phyloP scores from a whole-genome alignment of 2,329 filamentous ascomycete genomes.

The Aspergillus intermedius region DNA sequence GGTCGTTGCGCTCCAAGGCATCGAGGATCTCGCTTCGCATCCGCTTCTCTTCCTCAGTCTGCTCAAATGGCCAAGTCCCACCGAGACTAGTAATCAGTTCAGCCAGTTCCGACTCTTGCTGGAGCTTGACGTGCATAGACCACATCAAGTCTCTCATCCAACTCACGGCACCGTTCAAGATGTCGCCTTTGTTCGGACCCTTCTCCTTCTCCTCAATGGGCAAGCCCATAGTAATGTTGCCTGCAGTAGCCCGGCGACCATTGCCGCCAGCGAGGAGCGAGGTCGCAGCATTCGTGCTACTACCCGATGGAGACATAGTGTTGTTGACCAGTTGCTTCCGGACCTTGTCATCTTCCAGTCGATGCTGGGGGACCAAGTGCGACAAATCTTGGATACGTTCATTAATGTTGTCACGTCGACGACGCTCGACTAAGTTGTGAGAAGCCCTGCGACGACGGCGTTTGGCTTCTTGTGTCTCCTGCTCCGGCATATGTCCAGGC shows the following conservation, averaged over 20 bases:
- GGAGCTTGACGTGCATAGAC: constrained; percentile 82
- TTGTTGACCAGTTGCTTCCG: constrained; percentile 92
- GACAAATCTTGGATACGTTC: constrained; percentile 96
- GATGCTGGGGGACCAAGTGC: constrained; percentile 82
- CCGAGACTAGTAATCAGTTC: constrained; percentile 67
- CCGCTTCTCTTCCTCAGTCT: constrained; percentile 85
- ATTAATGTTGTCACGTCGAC: constrained; percentile 95
- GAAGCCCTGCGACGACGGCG: constrained; percentile 84
- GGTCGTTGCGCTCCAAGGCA: constrained; percentile 73
- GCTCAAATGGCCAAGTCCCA: constrained; percentile 69
- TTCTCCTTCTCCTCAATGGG: constrained; percentile 97
- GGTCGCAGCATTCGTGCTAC: constrained; percentile 56
- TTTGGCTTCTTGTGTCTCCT: constrained; percentile 88
- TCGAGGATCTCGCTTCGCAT: constrained; percentile 93
- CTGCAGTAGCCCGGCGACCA: constrained; percentile 69
- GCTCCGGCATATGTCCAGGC: constrained; percentile 37
- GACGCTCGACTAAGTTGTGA: constrained; percentile 91
- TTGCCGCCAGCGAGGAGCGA: constrained; percentile 81
- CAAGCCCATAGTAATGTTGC: constrained; percentile 85
- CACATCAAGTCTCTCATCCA: constrained; percentile 98
- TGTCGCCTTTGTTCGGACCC: constrained; percentile 96
- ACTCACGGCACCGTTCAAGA: constrained; percentile 91
- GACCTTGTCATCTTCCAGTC: constrained; percentile 94
- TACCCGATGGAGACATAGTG: constrained; percentile 73
- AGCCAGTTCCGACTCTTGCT: constrained; percentile 80